Base-by-base conservation (phyloP, 371 early-diverging fungal genomes). In the Apophysomyces variabilis region DNA sequence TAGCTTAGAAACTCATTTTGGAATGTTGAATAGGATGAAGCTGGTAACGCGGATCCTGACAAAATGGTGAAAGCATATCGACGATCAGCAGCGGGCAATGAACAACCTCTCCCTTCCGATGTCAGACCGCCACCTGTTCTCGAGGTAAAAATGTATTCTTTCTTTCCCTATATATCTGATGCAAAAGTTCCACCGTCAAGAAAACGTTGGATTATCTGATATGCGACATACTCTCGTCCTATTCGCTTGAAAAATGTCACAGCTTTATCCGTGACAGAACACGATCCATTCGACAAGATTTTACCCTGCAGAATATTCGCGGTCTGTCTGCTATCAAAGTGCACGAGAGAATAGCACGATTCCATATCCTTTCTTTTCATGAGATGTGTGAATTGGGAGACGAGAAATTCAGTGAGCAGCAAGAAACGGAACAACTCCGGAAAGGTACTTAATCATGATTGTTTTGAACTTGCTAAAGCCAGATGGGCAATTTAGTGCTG, bases 261-360 rank as follows among this genome's bases (percentile, higher is more conserved):
- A 83, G 83, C 4, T 98, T 97, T 76, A 78, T 96, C 4, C 87
- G 96, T 26, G 97, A 97, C 76, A 82, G 99, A 39, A 91, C 92
- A 14, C 85, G 98, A 14, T 87, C 94, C 2, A 93, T 97, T 54
- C 82, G 95, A 46, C 89, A 90, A 71, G 99, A 98, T 68, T 92
- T 95, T 62, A 92, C 93, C 4, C 72, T 94, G 4, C 97, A 97
- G 72, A 93, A 94, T 70, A 84, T 85, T 64, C 82, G 91, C 39
- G 90, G 90, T 60, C 37, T 72, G 0, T 69, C 72, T 18, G 91
- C 96, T 0, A 87, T 96, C 0, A 67, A 77, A 12, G 80, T 87
- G 0, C 92, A 93, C 69, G 97, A 97, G 73, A 79, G 89, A 11
- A 94, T 96, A 47, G 94, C 95, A 7, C 87, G 98, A 8, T 96